phyloP scores from a whole-genome alignment of 768 basidiomycete species.

The Suillus subluteus region DNA sequence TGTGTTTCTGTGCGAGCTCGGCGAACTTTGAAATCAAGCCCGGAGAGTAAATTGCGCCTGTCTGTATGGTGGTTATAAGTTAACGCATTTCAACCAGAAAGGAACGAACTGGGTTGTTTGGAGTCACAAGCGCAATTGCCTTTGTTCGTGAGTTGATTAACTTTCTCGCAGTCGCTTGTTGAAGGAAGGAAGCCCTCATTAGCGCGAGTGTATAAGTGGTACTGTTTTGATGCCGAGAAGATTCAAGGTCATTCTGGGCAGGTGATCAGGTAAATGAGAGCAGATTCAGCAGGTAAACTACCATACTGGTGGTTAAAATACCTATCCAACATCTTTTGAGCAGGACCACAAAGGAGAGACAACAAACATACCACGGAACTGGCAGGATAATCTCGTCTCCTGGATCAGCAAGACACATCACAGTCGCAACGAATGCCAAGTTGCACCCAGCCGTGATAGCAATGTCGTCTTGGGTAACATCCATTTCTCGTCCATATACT shows the following conservation, averaged over 20 bases:
- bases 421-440: conserved; percentile 64
- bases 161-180: conserved; percentile 44
- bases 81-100: background rate
- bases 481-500: conserved; percentile 54
- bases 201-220: conserved; percentile 52
- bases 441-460: conserved; percentile 75
- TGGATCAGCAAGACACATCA: conserved; percentile 67
- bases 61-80: conserved; percentile 38
- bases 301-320: conserved; percentile 68
- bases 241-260: conserved; percentile 65
- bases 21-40: conserved; percentile 61
- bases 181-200: conserved; percentile 66
- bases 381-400: conserved; percentile 77
- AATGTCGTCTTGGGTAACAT: conserved; percentile 60
- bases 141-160: conserved; percentile 62
- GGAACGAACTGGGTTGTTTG: conserved; percentile 69
- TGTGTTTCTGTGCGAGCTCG: conserved; percentile 52
- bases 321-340: conserved; percentile 35
- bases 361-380: conserved; percentile 58
- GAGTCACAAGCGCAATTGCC: conserved; percentile 76
- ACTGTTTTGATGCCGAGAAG: conserved; percentile 65
- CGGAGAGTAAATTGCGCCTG: conserved; percentile 70
- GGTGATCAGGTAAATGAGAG: conserved; percentile 1
- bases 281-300: background rate
- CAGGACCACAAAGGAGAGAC: background rate